These are phyloP conservation scores for Aspergillus cejpii DNA, from an alignment of 2,329 filamentous ascomycete species.

Conservation along the genomic window DNA sequence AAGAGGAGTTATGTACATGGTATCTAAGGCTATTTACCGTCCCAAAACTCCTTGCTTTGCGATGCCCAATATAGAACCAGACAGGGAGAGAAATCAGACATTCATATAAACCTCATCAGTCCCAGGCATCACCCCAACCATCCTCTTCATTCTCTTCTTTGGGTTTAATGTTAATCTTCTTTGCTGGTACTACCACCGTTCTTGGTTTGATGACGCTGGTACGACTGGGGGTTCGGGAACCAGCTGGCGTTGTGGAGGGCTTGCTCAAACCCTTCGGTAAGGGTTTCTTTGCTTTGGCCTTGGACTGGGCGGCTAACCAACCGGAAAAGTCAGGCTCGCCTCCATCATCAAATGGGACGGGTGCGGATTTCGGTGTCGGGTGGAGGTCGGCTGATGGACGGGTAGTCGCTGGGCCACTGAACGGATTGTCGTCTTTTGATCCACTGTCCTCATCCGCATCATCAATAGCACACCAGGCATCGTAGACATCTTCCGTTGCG, in stretches of 20 bases:
- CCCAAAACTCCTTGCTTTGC: constrained; percentile 1
- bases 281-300: constrained; percentile 64
- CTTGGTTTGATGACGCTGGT: constrained; percentile 44
- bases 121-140: constrained; percentile 46
- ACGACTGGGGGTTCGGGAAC: constrained; percentile 35
- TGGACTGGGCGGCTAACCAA: constrained; percentile 81
- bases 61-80: not conserved
- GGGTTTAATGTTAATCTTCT: constrained; percentile 64
- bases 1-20: constrained; percentile 3
- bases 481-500: constrained; percentile 56
- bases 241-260: constrained; percentile 34
- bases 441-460: constrained; percentile 48
- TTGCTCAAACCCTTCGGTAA: constrained; percentile 81
- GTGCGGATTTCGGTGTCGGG: constrained; percentile 27
- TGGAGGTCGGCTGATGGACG: constrained; percentile 23
- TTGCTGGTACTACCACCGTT: constrained; percentile 44
- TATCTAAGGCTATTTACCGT: constrained; percentile 1
- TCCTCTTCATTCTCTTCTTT: constrained; percentile 40
- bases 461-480: constrained; percentile 67
- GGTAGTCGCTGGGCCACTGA: constrained; percentile 30
- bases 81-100: not conserved
- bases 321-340: constrained; percentile 93
- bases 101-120: constrained; percentile 23
- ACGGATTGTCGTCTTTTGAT: constrained; percentile 41
- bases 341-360: constrained; percentile 66